Base-by-base conservation (phyloP, 371 early-diverging fungal species). In the Umbelopsis sp. region DNA sequence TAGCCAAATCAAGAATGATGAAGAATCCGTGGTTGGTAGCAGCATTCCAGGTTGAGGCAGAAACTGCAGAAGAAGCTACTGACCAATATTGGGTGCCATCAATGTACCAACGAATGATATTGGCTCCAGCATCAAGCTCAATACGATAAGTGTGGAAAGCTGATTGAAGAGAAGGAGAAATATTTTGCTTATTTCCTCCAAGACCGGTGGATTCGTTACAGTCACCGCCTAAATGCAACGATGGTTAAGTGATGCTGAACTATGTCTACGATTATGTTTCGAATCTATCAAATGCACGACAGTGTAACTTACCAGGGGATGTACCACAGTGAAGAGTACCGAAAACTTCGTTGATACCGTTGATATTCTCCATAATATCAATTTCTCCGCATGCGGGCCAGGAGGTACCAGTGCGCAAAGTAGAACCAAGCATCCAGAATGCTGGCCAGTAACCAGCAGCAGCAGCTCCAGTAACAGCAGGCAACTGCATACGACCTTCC, bases 371-470 rank as follows among this genome's bases (percentile, higher is more conserved):
- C 57, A 57, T 57, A 14, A 57, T 57, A 7, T 57, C 57, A 16
- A 57, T 57, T 18, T 57, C 57, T 18, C 57, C 57, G n/a, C 57
- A 57, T 0, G 0, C 12, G 32, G 57, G 57, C 57, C 57, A 57
- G 57, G 57, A 2, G 35, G 57, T 57, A 10, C 57, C 57, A 18
- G 57, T 57, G 7, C 57, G 57, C 29, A 57, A 2, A 32, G 57
- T 57, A 6, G 57, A 32, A 35, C 57, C 57, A 29, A 57, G 35
- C 57, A 57, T 57, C 57, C 57, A 57, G 14, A 57, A 57, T 18
- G 57, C 57, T 11, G 57, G 57, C 57, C 57, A 57, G 14, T 57
- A 57, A 3, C 57, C 57, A 18, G 57, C 57, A n/a, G 57, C 57
- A 18, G 57, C 57, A 14, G 57, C 57, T 4, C 57, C 57, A 2